Evolutionary conservation across 2,329 filamentous ascomycete genomes (phyloP).

Genomic region (Aureobasidium pullulans): DNA sequence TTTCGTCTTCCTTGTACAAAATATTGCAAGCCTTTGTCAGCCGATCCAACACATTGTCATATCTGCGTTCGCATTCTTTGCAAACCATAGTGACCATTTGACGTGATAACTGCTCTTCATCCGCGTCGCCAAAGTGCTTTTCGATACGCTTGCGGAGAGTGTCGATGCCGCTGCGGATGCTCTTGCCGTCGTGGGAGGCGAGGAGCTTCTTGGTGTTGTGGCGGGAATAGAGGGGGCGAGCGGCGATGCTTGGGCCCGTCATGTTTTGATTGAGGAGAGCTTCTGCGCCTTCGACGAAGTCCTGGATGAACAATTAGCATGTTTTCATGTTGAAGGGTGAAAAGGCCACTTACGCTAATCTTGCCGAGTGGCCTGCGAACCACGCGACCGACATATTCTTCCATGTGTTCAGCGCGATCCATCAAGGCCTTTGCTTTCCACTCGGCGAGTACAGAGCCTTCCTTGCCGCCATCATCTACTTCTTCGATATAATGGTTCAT

Average conservation of each 20-base stretch:
- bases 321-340: background rate
- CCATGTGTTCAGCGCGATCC: conserved; percentile 81
- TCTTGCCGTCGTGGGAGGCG: conserved; percentile 69
- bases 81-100: conserved; percentile 53
- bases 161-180: conserved; percentile 85
- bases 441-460: conserved; percentile 68
- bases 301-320: conserved; percentile 33
- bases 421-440: conserved; percentile 72
- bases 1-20: conserved; percentile 36
- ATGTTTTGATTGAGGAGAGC: conserved; percentile 52
- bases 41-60: conserved; percentile 48
- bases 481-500: conserved; percentile 98
- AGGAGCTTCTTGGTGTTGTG: conserved; percentile 80
- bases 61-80: conserved; percentile 52
- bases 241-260: conserved; percentile 52
- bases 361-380: conserved; percentile 85
- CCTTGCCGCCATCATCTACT: conserved; percentile 57
- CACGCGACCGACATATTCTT: conserved; percentile 77
- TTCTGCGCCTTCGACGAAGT: conserved; percentile 86
- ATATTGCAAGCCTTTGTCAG: conserved; percentile 33
- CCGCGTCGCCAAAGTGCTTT: conserved; percentile 91
- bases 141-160: conserved; percentile 84
- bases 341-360: conserved; percentile 50
- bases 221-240: conserved; percentile 76
- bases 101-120: conserved; percentile 57